Base-by-base conservation (phyloP, 78 protist genomes). In the Dictyostelium brefeldianum region DNA sequence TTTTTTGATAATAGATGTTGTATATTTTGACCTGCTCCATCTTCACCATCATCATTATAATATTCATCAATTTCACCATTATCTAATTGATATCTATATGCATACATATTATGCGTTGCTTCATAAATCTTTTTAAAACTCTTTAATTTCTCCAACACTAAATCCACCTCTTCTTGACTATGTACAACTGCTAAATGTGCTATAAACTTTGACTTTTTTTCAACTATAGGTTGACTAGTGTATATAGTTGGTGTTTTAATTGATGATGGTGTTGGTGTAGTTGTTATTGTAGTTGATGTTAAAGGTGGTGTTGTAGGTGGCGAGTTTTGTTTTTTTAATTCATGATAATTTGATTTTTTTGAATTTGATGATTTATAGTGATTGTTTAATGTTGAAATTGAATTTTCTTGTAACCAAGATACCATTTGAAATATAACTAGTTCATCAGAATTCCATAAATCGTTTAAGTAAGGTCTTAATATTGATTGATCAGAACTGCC, bases 51-150 rank as follows among this genome's bases (percentile, higher is more conserved):
- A 22, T 92, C 96, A 51, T 92, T 74, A 47, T 50, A 65, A 46
- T 83, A 80, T 77, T 92, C 96, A 70, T 91, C 90, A 9, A 92
- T 43, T 69, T 56, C 54, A 22, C 95, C 95, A 78, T 92, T 69
- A 18, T 29, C 41, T 46, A 74, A 50, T 65, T 78, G 56, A 15
- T 83, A 54, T 31, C 96, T 71, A 83, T 53, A 92, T 46, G 96
- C 87, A 65, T 77, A 81, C 87, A 92, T 92, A 70, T 92, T 92
- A 74, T 92, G 96, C 4, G 96, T 92, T 5, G 96, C 96, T 1
- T 83, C 85, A 43, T 73, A 56, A 12, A 92, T 92, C 10, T 73
- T 80, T 57, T 83, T 92, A 80, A 57, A 51, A 14, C 29, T n/a
- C 43, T 57, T 8, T 27, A 92, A 54, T 25, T 80, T 56, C n/a